These are phyloP conservation scores for Plectosphaerella cucumerina DNA, from an alignment of 2,329 filamentous ascomycete genomes.

Conservation along the genomic window DNA sequence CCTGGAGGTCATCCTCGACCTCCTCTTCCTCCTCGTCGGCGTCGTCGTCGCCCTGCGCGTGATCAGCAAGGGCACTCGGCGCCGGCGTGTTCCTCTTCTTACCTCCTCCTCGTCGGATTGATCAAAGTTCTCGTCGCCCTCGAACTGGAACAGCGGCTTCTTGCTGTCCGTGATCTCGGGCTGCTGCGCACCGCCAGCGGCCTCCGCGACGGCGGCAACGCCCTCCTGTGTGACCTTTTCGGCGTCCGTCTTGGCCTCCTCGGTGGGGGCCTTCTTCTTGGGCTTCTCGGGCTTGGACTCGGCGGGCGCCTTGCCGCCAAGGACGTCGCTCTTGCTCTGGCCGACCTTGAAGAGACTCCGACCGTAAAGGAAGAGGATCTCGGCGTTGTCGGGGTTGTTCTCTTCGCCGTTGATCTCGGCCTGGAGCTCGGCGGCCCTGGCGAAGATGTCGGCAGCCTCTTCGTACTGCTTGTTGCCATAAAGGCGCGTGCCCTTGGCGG, in stretches of 20 bases:
- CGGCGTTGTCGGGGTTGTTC: constrained; percentile 83
- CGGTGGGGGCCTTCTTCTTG: constrained; percentile 32
- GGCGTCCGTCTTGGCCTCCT: constrained; percentile 27
- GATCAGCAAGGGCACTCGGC: constrained; percentile 6
- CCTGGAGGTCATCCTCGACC: constrained; percentile 69
- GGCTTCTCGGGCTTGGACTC: constrained; percentile 36
- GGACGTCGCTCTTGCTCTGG: constrained; percentile 88
- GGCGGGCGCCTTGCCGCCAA: constrained; percentile 72
- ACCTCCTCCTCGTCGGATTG: constrained; percentile 73
- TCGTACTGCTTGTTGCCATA: constrained; percentile 89
- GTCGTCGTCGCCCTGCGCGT: constrained; percentile 23
- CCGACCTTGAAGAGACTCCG: constrained; percentile 92
- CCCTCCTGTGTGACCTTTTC: constrained; percentile 43
- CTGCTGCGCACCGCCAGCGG: constrained; percentile 36
- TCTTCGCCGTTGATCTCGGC: constrained; percentile 82
- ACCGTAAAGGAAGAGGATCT: constrained; percentile 91
- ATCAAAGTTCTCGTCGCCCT: constrained; percentile 88
- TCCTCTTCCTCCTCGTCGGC: constrained; percentile 43
- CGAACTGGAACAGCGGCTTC: constrained; percentile 86
- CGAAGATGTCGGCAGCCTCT: constrained; percentile 79
- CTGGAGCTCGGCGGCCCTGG: constrained; percentile 84
- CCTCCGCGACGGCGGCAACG: constrained; percentile 37
- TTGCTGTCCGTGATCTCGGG: constrained; percentile 42
- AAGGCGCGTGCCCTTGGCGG: constrained; percentile 74
- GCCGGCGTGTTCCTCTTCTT: constrained; percentile 16